phyloP scores from a whole-genome alignment of 2,329 filamentous ascomycete genomes.

The Fusarium lyarnte region DNA sequence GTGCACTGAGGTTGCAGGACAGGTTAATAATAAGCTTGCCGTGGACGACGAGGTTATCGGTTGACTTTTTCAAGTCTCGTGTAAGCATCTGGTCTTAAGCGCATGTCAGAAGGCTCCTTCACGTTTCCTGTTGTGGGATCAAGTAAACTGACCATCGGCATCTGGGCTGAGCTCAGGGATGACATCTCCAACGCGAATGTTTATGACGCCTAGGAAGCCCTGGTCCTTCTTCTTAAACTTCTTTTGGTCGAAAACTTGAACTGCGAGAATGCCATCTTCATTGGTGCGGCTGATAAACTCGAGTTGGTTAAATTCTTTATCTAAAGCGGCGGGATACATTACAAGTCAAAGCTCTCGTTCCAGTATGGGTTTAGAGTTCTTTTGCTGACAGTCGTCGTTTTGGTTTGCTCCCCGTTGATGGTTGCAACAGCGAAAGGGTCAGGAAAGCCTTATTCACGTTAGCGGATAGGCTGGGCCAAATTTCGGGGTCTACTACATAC shows the following conservation, averaged over 20 bases:
- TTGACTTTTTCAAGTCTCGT: slow-evolving; percentile 95
- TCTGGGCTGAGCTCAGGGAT: slow-evolving; percentile 85
- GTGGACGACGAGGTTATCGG: slow-evolving; percentile 96
- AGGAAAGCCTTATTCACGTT: slow-evolving; percentile 77
- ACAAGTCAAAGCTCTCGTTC: slow-evolving; percentile 99
- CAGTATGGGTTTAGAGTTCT: slow-evolving; percentile 99
- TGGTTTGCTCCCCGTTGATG: slow-evolving; percentile 96
- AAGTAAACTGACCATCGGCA: slow-evolving; percentile 78
- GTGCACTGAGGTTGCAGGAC: slow-evolving; percentile 84
- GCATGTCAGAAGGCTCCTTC: slow-evolving; percentile 43
- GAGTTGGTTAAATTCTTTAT: slow-evolving; percentile 15
- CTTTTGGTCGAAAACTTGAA: slow-evolving; percentile 99
- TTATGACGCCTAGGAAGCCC: slow-evolving; percentile 97
- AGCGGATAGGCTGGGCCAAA: slow-evolving; percentile 33
- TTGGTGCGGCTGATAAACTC: slow-evolving; percentile 75
- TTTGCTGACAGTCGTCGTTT: slow-evolving; percentile 97
- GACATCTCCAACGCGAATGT: slow-evolving; percentile 93
- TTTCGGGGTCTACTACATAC: slow-evolving; percentile 66
- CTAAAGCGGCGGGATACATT: slow-evolving; percentile 54
- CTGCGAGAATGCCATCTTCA: slow-evolving; percentile 95
- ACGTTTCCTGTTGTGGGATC: slow-evolving; percentile 18
- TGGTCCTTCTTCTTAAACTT: slow-evolving; percentile 99
- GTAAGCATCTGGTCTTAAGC: slow-evolving; percentile 94
- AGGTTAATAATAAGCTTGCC: slow-evolving; percentile 97
- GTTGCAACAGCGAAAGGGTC: slow-evolving; percentile 98